These are phyloP conservation scores for Candida tammaniensis DNA, from an alignment of 805 yeast species.

Conservation along the genomic window DNA sequence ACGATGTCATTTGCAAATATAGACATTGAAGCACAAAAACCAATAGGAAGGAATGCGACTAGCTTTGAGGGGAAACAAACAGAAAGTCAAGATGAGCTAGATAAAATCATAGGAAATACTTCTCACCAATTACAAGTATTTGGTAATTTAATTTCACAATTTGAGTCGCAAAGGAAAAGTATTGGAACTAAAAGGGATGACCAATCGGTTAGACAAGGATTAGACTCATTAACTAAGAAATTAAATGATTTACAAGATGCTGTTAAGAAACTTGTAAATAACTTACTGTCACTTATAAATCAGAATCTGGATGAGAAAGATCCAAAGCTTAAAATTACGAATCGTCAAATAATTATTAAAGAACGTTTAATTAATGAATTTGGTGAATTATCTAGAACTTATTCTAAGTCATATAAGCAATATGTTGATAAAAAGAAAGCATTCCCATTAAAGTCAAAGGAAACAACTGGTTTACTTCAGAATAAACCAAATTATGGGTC, in stretches of 20 bases:
- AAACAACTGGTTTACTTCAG: slow-evolving; percentile 39
- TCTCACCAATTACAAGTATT: slow-evolving; percentile 44
- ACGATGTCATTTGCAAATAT: slow-evolving; percentile 55
- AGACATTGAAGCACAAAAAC: slow-evolving; percentile 48
- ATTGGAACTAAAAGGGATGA: slow-evolving; percentile 55
- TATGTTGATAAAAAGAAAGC: slow-evolving; percentile 48
- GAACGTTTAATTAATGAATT: slow-evolving; percentile 59
- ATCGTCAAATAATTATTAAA: slow-evolving; percentile 41
- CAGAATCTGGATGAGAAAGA: slow-evolving; percentile 22
- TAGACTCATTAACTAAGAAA: slow-evolving; percentile 34
- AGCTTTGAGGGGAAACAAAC: slow-evolving; percentile 8
- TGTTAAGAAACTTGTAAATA: slow-evolving; percentile 27
- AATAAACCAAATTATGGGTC: slow-evolving; percentile 5
- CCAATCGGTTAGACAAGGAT: slow-evolving; percentile 26
- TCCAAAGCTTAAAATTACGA: slow-evolving; percentile 28
- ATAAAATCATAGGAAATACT: slow-evolving; percentile 30
- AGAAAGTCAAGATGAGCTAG: slow-evolving; percentile 24
- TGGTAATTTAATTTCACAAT: slow-evolving; percentile 47
- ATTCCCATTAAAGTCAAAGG: slow-evolving; percentile 27
- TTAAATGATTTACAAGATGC: slow-evolving; percentile 28
- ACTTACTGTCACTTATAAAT: slow-evolving; percentile 26
- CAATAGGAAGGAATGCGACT: slow-evolving; percentile 10
- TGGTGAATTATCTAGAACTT: slow-evolving; percentile 41
- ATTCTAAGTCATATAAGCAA: slow-evolving; percentile 18
- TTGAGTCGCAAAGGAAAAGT: slow-evolving; percentile 48